These are phyloP conservation scores for Apiotrichum siamense DNA, from an alignment of 1,284 basidiomycete species.

Conservation along the genomic window DNA sequence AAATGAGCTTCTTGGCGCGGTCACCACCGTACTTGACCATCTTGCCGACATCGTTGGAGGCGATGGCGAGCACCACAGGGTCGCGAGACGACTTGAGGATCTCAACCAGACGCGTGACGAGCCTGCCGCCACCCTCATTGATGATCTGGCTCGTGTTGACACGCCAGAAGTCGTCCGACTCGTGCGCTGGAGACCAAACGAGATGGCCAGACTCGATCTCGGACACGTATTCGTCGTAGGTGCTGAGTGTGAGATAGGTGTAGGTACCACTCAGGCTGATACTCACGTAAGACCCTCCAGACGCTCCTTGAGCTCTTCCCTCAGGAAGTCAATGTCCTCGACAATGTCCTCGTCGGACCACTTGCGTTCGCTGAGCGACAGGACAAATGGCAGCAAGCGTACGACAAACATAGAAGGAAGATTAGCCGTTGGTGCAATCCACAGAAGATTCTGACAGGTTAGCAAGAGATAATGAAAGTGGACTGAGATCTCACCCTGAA, in stretches of 20 bases:
- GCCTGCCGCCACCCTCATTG: constrained; percentile 71
- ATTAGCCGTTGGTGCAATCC: constrained; percentile 57
- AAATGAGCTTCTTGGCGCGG: constrained; percentile 79
- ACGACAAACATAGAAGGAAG: constrained; percentile 88
- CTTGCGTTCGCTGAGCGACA: constrained; percentile 76
- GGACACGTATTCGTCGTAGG: constrained; percentile 91
- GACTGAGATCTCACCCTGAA: constrained; percentile 58
- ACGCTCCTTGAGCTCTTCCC: constrained; percentile 69
- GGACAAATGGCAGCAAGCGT: constrained; percentile 75
- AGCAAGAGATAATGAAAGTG: background rate
- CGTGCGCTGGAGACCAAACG: constrained; percentile 91
- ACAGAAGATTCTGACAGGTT: constrained; percentile 67
- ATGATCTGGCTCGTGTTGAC: constrained; percentile 86
- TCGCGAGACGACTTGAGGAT: constrained; percentile 67
- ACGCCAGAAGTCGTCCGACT: constrained; percentile 95
- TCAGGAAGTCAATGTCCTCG: constrained; percentile 82
- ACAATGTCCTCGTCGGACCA: constrained; percentile 92
- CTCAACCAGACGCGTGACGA: constrained; percentile 71
- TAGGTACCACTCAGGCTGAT: background rate
- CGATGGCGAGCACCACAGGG: constrained; percentile 73
- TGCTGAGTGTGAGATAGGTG: constrained; percentile 52
- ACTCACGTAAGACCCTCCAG: constrained; percentile 63
- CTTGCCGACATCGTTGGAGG: constrained; percentile 85
- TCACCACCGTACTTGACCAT: constrained; percentile 82
- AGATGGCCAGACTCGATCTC: constrained; percentile 85